These are phyloP conservation scores for Stagonosporopsis chrysanthemi DNA, from an alignment of 2,329 filamentous ascomycete species.

Conservation along the genomic window DNA sequence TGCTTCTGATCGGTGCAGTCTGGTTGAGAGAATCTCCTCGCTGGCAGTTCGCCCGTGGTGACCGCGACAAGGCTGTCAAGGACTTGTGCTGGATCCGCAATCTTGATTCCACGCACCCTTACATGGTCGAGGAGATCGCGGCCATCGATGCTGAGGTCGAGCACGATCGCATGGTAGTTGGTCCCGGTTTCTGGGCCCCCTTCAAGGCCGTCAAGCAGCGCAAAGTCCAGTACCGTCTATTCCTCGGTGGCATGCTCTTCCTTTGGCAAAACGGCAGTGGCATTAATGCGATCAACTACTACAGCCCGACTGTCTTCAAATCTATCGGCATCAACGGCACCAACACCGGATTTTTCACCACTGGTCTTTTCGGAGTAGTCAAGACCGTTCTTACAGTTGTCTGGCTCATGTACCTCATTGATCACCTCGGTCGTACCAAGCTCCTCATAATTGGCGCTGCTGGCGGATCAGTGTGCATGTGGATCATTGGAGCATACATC, in stretches of 20 bases:
- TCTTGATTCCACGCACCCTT: constrained; percentile 64
- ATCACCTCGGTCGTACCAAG: constrained; percentile 67
- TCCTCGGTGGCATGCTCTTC: constrained; percentile 77
- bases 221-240: constrained; percentile 73
- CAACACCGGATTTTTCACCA: constrained; percentile 69
- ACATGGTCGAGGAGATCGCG: constrained; percentile 76
- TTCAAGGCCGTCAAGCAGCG: constrained; percentile 47
- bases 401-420: constrained; percentile 74
- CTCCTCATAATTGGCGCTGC: constrained; percentile 71
- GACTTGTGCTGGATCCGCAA: constrained; percentile 70
- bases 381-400: constrained; percentile 73
- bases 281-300: constrained; percentile 80
- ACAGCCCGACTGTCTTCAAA: constrained; percentile 74
- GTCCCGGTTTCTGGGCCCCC: constrained; percentile 74
- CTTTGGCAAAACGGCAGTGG: constrained; percentile 80
- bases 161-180: constrained; percentile 67
- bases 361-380: constrained; percentile 79
- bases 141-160: constrained; percentile 75
- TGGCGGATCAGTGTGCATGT: constrained; percentile 70
- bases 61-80: constrained; percentile 51
- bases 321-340: constrained; percentile 68
- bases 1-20: constrained; percentile 58
- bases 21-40: constrained; percentile 56
- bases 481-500: constrained; percentile 70
- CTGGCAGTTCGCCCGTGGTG: constrained; percentile 54